Evolutionary conservation across 116 monocot species (phyloP).

Genomic region (Iris pallida): DNA sequence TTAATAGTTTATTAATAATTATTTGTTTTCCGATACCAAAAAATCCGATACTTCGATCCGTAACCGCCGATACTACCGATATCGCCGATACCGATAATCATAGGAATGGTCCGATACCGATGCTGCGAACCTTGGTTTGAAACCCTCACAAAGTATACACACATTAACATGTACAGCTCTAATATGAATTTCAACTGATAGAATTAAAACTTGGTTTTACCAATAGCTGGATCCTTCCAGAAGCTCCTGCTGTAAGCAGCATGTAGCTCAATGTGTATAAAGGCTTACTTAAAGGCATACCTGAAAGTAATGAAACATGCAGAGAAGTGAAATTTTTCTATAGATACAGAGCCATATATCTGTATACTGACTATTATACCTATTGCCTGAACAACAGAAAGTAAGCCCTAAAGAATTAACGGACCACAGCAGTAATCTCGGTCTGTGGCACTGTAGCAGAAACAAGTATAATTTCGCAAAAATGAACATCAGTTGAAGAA

Average conservation of each 20-base stretch:
- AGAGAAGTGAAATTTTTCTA: neutral
- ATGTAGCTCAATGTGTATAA: constrained; percentile 87
- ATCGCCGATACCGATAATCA: too few relatives aligned
- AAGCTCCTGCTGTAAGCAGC: constrained; percentile 69
- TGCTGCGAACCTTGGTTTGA: too few relatives aligned
- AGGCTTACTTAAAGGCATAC: constrained; percentile 94
- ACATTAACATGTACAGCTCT: too few relatives aligned
- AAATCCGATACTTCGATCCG: too few relatives aligned
- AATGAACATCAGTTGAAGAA: neutral
- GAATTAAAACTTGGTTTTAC: too few relatives aligned
- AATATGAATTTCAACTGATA: too few relatives aligned
- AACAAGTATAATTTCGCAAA: neutral
- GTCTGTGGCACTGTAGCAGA: constrained; percentile 41
- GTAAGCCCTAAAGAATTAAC: constrained; percentile 49
- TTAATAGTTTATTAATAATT: too few relatives aligned
- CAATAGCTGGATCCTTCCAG: constrained; percentile 3
- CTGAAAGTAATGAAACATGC: constrained; percentile 32
- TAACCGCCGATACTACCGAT: too few relatives aligned
- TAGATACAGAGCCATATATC: neutral
- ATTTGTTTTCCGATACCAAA: too few relatives aligned
- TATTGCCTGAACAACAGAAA: constrained; percentile 32
- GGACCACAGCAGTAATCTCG: constrained; percentile 55
- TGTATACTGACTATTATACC: constrained; percentile 33
- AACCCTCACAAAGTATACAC: too few relatives aligned
- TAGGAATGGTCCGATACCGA: too few relatives aligned